Evolutionary conservation across 148 eudicot genomes (phyloP), one percentile per base, ranked within the genome.

Genomic region (Rhododendron simsii): DNA sequence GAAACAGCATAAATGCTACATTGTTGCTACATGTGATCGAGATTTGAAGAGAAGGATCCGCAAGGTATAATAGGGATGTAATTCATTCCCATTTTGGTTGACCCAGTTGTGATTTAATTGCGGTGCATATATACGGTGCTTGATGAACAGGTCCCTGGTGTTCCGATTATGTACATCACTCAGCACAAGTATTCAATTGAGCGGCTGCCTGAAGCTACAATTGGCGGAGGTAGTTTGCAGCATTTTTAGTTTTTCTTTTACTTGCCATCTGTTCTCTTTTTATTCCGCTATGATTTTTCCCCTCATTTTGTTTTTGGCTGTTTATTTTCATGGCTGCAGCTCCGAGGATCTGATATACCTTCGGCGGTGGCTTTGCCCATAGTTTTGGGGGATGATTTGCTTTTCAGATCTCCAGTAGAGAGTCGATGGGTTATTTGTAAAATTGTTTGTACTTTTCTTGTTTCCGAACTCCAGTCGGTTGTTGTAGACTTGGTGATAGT

Each of bases 11-110:
- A 95, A 95, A 87, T 97, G 99, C 89, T 97, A 95, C 90, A 91
- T 97, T 80, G 99, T 97, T 86, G 99, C 99, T 33, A 97, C 99
- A 59, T 95, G 99, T 75, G 99, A 97, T 93, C 91, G 99, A 91
- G 98, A 97, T 88, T 86, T 97, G 87, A 97, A 97, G 94, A 92
- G 99, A 20, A 93, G 99, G 90, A 95, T 97, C 67, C 91, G 99
- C 85, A 97, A 97, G 98, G 99, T 95, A 90, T 5, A 89, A 50
- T 65, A 35, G 14, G n/a, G 79, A 23, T 47, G 1, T 76, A 87
- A 57, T 48, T 11, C n/a, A 51, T 47, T 26, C 37, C 12, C 41
- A 12, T 6, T 33, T 59, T 20, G 4, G 37, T 55, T 82, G 28
- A 9, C 39, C 7, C 51, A 67, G 45, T 8, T 45, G 28, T 67